Conservation (phyloP, 2,329 filamentous ascomycete genomes). For the Sporothrix mexicana region DNA sequence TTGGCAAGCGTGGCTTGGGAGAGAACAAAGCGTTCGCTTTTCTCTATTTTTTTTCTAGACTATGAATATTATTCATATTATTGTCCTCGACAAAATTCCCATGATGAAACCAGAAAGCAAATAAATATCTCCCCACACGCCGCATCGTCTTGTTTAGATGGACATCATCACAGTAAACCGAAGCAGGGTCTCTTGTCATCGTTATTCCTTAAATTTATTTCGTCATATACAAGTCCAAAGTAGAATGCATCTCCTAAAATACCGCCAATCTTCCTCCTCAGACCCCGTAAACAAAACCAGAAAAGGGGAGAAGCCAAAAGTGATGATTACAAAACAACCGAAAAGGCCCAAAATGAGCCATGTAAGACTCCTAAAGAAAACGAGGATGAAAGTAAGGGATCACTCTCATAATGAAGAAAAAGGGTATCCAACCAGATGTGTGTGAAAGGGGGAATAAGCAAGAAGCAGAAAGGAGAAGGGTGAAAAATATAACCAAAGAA, state of each 20-base stretch:
- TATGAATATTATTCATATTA: not conserved
- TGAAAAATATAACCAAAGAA: not conserved
- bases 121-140: too few species aligned
- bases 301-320: conserved; percentile 11
- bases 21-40: conserved; percentile 4
- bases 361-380: not conserved
- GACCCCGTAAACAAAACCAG: conserved; percentile 2
- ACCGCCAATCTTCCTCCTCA: not conserved
- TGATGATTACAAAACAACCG: not conserved
- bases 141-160: too few species aligned
- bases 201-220: not conserved
- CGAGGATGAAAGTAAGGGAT: not conserved
- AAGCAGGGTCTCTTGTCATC: too few species aligned
- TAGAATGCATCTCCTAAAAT: conserved; percentile 19
- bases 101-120: too few species aligned
- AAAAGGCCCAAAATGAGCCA: not conserved
- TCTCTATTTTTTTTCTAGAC: not conserved
- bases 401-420: not conserved
- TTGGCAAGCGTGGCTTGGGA: conserved; percentile 13
- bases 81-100: not conserved
- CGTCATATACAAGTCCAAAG: conserved; percentile 24
- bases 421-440: conserved; percentile 29
- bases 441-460: not conserved
- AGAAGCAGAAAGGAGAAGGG: not conserved
- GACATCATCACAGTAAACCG: too few species aligned